A percentile compares a stretch with the other conserved stretches of the same genome.
Evolutionary conservation across 2,329 filamentous ascomycete genomes (phyloP).

Genomic region (Pseudogymnoascus sp.): DNA sequence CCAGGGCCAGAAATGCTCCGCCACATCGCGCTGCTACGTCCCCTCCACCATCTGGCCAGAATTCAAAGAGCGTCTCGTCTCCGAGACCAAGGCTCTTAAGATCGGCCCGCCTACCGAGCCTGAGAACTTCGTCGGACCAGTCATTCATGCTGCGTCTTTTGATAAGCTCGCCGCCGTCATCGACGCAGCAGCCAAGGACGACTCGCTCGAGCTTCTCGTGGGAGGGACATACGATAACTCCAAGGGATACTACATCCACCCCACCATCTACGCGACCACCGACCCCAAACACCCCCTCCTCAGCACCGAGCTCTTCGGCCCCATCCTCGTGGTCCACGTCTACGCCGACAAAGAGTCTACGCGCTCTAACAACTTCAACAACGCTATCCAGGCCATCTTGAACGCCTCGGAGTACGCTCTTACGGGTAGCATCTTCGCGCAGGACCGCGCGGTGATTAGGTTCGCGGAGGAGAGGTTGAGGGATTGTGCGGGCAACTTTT

Average conservation of each 20-base stretch:
- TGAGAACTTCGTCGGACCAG: conserved; percentile 76
- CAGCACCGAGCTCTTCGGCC: conserved; percentile 75
- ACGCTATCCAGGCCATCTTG: conserved; percentile 59
- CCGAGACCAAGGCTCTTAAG: conserved; percentile 63
- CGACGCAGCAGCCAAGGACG: conserved; percentile 70
- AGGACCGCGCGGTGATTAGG: conserved; percentile 58
- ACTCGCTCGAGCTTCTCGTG: conserved; percentile 62
- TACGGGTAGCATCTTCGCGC: conserved; percentile 69
- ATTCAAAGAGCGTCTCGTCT: conserved; percentile 59
- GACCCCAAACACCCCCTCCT: conserved; percentile 70
- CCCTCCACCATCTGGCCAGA: conserved; percentile 66
- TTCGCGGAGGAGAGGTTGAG: conserved; percentile 64
- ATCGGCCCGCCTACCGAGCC: conserved; percentile 62
- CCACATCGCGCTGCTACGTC: conserved; percentile 73
- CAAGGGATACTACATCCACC: conserved; percentile 76
- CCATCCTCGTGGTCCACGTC: conserved; percentile 65
- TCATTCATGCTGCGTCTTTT: conserved; percentile 77
- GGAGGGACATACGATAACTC: conserved; percentile 72
- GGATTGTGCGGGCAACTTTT: conserved; percentile 75
- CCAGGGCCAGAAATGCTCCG: conserved; percentile 87
- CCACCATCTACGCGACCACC: conserved; percentile 71
- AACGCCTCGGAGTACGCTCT: conserved; percentile 68
- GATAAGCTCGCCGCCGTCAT: conserved; percentile 72
- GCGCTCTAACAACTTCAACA: conserved; percentile 45
- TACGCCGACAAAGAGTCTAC: conserved; percentile 61